These are phyloP conservation scores for Rhinocladiella mackenziei DNA, from an alignment of 2,329 filamentous ascomycete genomes.

Conservation along the genomic window DNA sequence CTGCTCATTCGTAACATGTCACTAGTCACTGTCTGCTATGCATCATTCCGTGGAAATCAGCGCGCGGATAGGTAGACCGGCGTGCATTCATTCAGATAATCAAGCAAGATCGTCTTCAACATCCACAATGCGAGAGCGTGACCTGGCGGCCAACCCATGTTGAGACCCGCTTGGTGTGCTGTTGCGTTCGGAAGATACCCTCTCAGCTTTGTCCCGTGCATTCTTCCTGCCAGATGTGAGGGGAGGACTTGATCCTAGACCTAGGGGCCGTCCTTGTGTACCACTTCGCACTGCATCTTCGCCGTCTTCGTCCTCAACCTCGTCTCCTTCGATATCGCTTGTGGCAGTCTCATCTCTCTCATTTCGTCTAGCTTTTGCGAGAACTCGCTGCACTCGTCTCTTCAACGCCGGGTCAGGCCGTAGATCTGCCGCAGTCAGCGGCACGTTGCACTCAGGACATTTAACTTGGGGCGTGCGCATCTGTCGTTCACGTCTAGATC, in stretches of 20 bases:
- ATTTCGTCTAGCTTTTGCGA: constrained; percentile 28
- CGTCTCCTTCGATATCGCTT: constrained; percentile 21
- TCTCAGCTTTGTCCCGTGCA: constrained; percentile 5
- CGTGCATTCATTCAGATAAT: too few relatives aligned
- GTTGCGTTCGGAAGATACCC: neutral
- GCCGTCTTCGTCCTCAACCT: constrained; percentile 27
- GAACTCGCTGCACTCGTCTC: constrained; percentile 37
- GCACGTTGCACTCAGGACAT: constrained; percentile 42
- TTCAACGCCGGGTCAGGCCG: constrained; percentile 39
- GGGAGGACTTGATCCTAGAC: constrained; percentile 21
- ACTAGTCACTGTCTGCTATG: too few relatives aligned
- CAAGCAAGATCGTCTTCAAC: constrained; percentile 5
- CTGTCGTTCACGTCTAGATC: constrained; percentile 5
- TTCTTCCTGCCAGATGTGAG: neutral
- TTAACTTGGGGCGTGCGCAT: constrained; percentile 29
- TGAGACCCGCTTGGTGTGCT: neutral
- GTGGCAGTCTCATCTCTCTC: constrained; percentile 19
- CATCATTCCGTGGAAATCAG: too few relatives aligned
- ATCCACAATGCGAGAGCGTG: constrained; percentile 4
- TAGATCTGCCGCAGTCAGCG: constrained; percentile 39
- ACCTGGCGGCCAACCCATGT: neutral
- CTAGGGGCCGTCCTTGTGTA: constrained; percentile 22
- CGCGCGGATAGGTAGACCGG: too few relatives aligned
- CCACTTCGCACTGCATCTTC: constrained; percentile 17
- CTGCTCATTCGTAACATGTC: too few relatives aligned